Evolutionary conservation across 306 rosid species (phyloP).

Genomic region (Cucumis melo): DNA sequence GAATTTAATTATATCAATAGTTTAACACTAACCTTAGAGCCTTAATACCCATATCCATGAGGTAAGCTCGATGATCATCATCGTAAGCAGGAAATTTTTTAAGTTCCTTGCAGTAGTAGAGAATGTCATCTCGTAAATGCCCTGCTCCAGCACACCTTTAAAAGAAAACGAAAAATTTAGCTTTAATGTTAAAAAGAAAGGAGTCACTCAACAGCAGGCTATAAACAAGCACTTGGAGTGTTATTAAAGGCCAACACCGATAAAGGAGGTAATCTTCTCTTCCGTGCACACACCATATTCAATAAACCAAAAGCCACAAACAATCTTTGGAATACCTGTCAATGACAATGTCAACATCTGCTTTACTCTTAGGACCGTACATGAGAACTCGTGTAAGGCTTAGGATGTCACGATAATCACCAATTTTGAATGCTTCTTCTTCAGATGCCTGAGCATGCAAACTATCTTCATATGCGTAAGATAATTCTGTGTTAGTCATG

Average conservation of each 20-base stretch:
- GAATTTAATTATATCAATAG: background rate
- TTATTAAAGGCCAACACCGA: background rate
- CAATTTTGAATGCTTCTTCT: constrained; percentile 62
- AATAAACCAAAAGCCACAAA: background rate
- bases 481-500: constrained; percentile 19
- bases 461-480: constrained; percentile 20
- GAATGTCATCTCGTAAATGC: constrained; percentile 74
- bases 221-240: background rate
- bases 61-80: constrained; percentile 54
- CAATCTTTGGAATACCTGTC: constrained; percentile 43
- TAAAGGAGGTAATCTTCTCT: background rate
- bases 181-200: background rate
- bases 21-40: constrained; percentile 46
- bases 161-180: constrained; percentile 21
- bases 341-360: constrained; percentile 61
- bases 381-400: constrained; percentile 81
- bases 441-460: constrained; percentile 33
- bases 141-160: constrained; percentile 82
- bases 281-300: background rate
- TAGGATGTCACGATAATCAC: constrained; percentile 85
- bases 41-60: constrained; percentile 70
- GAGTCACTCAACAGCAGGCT: background rate
- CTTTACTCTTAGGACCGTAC: constrained; percentile 84
- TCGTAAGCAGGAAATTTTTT: constrained; percentile 40
- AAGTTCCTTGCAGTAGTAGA: constrained; percentile 50